phyloP scores from a whole-genome alignment of 2,329 filamentous ascomycete genomes.

The Daldinia sp. region DNA sequence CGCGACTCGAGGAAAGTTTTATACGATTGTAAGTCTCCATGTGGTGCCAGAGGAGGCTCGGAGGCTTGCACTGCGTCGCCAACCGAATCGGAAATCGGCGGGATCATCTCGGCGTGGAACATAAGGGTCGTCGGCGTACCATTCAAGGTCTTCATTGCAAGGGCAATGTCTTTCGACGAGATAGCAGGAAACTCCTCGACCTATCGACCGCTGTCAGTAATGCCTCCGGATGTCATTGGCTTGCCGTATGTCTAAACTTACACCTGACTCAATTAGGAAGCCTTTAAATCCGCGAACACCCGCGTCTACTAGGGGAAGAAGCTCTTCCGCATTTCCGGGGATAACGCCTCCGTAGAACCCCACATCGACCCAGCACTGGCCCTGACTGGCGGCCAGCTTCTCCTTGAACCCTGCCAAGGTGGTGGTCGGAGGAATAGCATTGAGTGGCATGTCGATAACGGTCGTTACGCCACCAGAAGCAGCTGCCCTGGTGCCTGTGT shows the following conservation, averaged over 20 bases:
- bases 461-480: conserved; percentile 97
- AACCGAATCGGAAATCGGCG: conserved; percentile 83
- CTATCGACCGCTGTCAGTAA: conserved; percentile 57
- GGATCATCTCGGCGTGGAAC: conserved; percentile 99
- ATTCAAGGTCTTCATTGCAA: conserved; percentile 84
- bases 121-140: conserved; percentile 90
- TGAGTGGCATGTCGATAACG: conserved; percentile 96
- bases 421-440: conserved; percentile 96
- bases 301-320: conserved; percentile 82
- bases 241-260: conserved; percentile 60
- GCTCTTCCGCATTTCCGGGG: conserved; percentile 84
- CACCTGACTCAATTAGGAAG: conserved; percentile 95
- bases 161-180: conserved; percentile 79
- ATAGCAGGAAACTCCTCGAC: conserved; percentile 96
- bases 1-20: conserved; percentile 92
- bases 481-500: conserved; percentile 91
- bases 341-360: conserved; percentile 97
- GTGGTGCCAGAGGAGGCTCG: conserved; percentile 75
- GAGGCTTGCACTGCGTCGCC: conserved; percentile 81
- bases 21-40: conserved; percentile 81
- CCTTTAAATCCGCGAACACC: conserved; percentile 97
- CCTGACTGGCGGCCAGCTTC: conserved; percentile 85
- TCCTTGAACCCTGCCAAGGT: conserved; percentile 84
- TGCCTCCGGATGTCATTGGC: conserved; percentile 34
- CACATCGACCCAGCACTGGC: conserved; percentile 98